A percentile compares a stretch with the other conserved stretches of the same genome.
These are phyloP conservation scores for Leccinum longicurvipes DNA, from an alignment of 768 basidiomycete species.

Conservation along the genomic window DNA sequence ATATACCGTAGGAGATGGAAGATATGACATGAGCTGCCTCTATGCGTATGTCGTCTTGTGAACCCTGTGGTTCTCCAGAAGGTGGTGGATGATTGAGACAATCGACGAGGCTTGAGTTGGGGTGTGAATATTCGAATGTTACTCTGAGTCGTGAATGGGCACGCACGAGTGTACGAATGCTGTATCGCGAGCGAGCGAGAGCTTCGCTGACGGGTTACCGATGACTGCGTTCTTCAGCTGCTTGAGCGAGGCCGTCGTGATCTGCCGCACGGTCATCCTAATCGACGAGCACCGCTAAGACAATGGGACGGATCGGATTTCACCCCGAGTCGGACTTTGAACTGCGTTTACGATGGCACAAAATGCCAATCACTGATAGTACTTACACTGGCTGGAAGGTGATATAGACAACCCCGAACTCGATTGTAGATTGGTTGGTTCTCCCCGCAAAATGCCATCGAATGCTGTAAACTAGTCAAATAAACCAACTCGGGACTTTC, in stretches of 20 bases:
- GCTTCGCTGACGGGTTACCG: conserved; percentile 74
- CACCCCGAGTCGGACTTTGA: too few relatives aligned
- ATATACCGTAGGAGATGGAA: conserved; percentile 64
- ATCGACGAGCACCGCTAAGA: too few relatives aligned
- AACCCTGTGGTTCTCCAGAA: conserved; percentile 33
- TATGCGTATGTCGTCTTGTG: conserved; percentile 52
- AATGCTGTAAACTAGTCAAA: too few relatives aligned
- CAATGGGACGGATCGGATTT: too few relatives aligned
- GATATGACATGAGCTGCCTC: conserved; percentile 76
- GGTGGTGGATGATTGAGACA: conserved; percentile 47
- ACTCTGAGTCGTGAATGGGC: background rate
- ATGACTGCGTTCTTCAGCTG: conserved; percentile 73
- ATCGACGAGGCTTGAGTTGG: conserved; percentile 52
- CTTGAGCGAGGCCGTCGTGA: conserved; percentile 45
- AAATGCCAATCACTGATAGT: too few relatives aligned
- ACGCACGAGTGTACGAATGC: conserved; percentile 54
- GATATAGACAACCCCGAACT: too few relatives aligned
- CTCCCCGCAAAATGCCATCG: too few relatives aligned
- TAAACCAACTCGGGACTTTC: too few relatives aligned
- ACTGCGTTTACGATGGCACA: too few relatives aligned
- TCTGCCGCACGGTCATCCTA: conserved; percentile 32
- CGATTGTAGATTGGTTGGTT: too few relatives aligned
- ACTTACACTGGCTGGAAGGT: too few relatives aligned
- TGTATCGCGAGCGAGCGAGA: conserved; percentile 52
- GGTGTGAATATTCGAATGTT: background rate